Evolutionary conservation across 1,284 basidiomycete genomes (phyloP).

Genomic region (Dichomitus squalens): DNA sequence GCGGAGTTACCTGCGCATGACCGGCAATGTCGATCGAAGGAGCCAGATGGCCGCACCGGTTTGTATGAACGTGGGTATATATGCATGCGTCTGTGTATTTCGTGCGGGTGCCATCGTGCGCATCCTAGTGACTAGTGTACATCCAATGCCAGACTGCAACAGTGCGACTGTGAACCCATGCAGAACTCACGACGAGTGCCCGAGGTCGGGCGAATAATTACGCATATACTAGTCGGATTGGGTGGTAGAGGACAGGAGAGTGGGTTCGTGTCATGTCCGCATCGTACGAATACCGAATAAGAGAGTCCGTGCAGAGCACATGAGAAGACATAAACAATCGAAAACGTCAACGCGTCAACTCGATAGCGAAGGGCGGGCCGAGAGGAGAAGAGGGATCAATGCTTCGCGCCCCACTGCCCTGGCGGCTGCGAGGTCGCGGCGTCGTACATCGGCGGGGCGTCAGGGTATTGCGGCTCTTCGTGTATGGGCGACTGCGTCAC

Average conservation of each 20-base stretch:
- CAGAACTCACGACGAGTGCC: slow-evolving; percentile 14
- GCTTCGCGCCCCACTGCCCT: slow-evolving; percentile 54
- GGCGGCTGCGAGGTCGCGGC: slow-evolving; percentile 47
- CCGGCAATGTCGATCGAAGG: too few relatives aligned
- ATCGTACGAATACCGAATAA: neutral
- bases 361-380: neutral
- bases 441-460: slow-evolving; percentile 68
- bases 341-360: neutral
- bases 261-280: neutral
- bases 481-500: slow-evolving; percentile 24
- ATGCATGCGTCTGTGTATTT: slow-evolving; percentile 4
- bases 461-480: slow-evolving; percentile 41
- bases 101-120: neutral
- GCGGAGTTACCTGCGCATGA: too few relatives aligned
- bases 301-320: neutral
- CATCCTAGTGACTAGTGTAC: slow-evolving; percentile 21
- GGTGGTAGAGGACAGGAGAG: slow-evolving; percentile 3
- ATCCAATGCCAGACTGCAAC: slow-evolving; percentile 9
- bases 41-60: neutral
- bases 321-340: neutral
- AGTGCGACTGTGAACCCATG: neutral
- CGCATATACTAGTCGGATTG: slow-evolving; percentile 10
- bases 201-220: slow-evolving; percentile 22
- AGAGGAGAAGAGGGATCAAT: slow-evolving; percentile 11
- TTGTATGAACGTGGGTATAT: neutral